Base-by-base conservation (phyloP, 768 basidiomycete species). In the Lactifluus pinguis region DNA sequence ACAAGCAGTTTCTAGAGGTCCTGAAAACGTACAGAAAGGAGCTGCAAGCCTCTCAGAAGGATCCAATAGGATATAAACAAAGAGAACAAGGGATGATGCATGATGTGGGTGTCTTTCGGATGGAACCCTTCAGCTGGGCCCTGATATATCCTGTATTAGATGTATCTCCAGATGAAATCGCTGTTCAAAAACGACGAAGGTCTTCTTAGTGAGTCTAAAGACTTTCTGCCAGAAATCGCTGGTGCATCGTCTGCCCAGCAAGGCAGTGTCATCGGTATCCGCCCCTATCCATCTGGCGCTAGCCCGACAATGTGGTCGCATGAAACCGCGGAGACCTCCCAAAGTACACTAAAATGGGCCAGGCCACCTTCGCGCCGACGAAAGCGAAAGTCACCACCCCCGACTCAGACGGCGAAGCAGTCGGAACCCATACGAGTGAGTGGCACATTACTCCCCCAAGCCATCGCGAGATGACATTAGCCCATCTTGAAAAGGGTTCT, bases 11-110 rank as follows among this genome's bases (percentile, higher is more conserved):
- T 69, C 75, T 93, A 67, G 91, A 93, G 74, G 89, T 93, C 50
- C 74, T 93, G 63, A 91, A 93, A 74, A 83, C 86, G 48, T 91
- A 92, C 74, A 88, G 91, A 69, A 90, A 89, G 70, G 89, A 95
- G 65, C 69, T 76, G 62, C 59, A 77, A 67, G 67, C 69, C 25
- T 77, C 77, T 25, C 71, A 75, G 56, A 77, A 79, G 58, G 79
- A 78, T 59, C 57, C 63, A 10, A 29, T 41, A 21, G 64, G 42
- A 15, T 59, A 61, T 54, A 58, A 59, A 21, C 59, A 65, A 49
- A 57, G 65, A n/a, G 65, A 74, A 57, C 85, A 87, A 67, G 82
- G 83, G 62, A 80, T 84, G 68, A 71, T 83, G 13, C 84, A 85
- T 55, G 85, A 88, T 67, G 88, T 89, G 70, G 70, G 87, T 76